Percentiles rank a stretch among this genome's conserved stretches.
phyloP scores from a whole-genome alignment of 345 rosid species.

The Eucalyptus cladocalyx region DNA sequence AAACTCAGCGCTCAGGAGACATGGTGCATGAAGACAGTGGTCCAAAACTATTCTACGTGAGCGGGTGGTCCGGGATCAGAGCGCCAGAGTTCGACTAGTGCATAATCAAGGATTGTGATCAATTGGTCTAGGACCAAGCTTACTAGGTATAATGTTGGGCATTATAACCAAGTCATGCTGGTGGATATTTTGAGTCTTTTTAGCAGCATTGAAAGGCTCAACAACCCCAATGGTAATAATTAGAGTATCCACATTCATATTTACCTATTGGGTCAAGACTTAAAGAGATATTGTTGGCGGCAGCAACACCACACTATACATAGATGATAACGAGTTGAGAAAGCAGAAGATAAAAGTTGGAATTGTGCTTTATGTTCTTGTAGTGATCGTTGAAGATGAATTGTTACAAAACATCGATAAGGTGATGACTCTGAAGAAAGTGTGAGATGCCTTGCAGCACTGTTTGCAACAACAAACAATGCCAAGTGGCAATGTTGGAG shows the following conservation, averaged over 20 bases:
- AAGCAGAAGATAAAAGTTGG: too few relatives aligned
- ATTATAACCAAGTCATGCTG: background rate
- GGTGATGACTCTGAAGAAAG: fast-evolving
- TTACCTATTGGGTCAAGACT: too few relatives aligned
- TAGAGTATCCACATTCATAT: too few relatives aligned
- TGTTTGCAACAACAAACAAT: fast-evolving
- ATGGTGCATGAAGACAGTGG: background rate
- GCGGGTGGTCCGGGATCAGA: fast-evolving
- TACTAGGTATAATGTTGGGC: background rate
- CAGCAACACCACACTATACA: too few relatives aligned
- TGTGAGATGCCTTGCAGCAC: background rate
- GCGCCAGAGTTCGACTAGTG: background rate
- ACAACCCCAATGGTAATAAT: too few relatives aligned
- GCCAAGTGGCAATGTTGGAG: background rate
- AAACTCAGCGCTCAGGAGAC: background rate
- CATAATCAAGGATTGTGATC: background rate
- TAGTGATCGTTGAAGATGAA: background rate
- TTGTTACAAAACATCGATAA: background rate
- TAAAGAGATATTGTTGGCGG: too few relatives aligned
- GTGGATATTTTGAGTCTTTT: too few relatives aligned
- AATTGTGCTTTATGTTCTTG: background rate
- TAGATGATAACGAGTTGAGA: too few relatives aligned
- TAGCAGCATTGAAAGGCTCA: too few relatives aligned
- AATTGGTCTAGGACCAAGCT: background rate
- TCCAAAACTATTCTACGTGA: background rate